Evolutionary conservation across 371 early-diverging fungal species (phyloP), one percentile per base, ranked within the genome.

Genomic region (Mortierella sp.): DNA sequence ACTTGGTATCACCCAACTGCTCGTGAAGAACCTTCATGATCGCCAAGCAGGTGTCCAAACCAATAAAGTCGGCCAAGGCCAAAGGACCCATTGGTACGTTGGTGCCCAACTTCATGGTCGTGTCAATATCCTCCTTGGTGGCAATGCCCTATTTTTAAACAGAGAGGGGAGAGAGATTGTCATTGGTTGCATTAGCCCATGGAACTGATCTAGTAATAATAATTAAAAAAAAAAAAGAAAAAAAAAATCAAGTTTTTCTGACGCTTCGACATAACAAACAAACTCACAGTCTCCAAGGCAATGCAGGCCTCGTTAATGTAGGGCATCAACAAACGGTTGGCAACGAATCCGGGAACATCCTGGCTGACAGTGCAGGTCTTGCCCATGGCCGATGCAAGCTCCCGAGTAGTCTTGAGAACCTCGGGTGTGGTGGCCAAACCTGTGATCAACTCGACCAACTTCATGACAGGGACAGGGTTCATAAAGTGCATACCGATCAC

Each of bases 1-100:
- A 99, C 88, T 98, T 99, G 72, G 92, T 86, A 79, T 99, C 99
- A 57, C 98, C 98, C n/a, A 98, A 87, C 81, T 97, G 93, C 26
- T 89, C 86, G 82, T 98, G 94, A 30, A 98, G 88, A 9, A 99
- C 97, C 74, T 93, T 89, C 95, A 97, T 96, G 74, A 99, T 99
- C 29, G 98, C 93, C 74, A 98, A 83, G 83, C 98, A 97, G 1
- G 99, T 99, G 81, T 99, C 99, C 37, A 99, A 84, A 23, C 99
- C 99, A 80, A 99, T 97, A 76, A 98, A 98, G 81, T 99, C 99
- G 11, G 98, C 99, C 68, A 99, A 88, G 1, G 94, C 94, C 65
- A 99, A 88, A 26, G 99, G 99, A 23, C 99, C 99, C 98, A 99
- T 99, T 5, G 99, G 99, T 81, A 90, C 90, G 82, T 97, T 98